phyloP scores from a whole-genome alignment of 257 asterid genomes.

The Primulina eburnea region DNA sequence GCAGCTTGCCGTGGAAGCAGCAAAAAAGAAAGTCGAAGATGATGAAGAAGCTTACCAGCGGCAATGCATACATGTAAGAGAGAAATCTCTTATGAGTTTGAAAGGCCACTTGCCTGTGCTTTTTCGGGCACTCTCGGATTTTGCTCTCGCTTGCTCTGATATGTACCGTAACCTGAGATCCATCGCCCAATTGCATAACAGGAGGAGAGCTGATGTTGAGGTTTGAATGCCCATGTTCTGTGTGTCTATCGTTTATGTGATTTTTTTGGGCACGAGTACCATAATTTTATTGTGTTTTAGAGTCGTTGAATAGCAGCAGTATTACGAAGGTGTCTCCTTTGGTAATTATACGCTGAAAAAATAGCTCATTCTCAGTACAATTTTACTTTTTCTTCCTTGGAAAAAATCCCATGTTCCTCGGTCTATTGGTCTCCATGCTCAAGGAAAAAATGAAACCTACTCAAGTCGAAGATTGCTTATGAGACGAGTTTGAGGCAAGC shows the following conservation, averaged over 20 bases:
- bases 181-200: conserved; percentile 35
- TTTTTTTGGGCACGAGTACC: conserved; percentile 20
- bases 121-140: conserved; percentile 58
- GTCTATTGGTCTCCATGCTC: too few relatives aligned
- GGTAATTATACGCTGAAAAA: too few relatives aligned
- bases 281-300: background rate
- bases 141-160: conserved; percentile 76
- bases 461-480: too few relatives aligned
- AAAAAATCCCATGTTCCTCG: too few relatives aligned
- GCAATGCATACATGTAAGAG: conserved; percentile 76
- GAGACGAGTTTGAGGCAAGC: too few relatives aligned
- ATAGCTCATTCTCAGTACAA: too few relatives aligned
- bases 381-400: too few relatives aligned
- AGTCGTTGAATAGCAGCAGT: too few relatives aligned
- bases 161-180: conserved; percentile 66
- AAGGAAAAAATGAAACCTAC: too few relatives aligned
- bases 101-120: conserved; percentile 78
- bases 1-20: conserved; percentile 49
- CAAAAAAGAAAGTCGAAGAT: conserved; percentile 59
- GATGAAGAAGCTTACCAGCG: conserved; percentile 61
- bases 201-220: conserved; percentile 33
- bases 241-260: conserved; percentile 15
- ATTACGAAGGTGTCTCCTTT: too few relatives aligned
- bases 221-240: background rate
- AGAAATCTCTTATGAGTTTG: conserved; percentile 67